Base-by-base conservation (phyloP, 2,329 filamentous ascomycete genomes). In the Coniella vitis region DNA sequence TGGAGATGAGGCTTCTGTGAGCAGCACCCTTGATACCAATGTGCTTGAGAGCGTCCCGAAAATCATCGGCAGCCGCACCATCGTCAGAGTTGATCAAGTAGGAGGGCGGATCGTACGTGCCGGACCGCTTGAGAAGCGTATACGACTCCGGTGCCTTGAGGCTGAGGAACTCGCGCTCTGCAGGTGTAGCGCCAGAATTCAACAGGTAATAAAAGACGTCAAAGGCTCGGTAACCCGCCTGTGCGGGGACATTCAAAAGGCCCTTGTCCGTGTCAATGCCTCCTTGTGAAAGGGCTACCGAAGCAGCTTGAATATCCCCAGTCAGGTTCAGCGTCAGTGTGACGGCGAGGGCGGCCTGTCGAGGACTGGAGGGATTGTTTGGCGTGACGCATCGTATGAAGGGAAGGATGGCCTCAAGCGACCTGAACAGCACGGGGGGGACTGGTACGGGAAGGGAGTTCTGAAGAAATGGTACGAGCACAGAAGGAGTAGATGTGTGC, bases 131-230 rank as follows among this genome's bases (percentile, higher is more conserved):
- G 16, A 98, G 74, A 1, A 98, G 72, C 5, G 81, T 69, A 64
- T 97, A 98, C 38, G 79, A 75, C 4, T 87, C 85, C 3, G 87
- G 80, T 8, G 82, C 74, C 67, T 89, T 86, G 25, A 98, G 76
- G 21, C 86, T 83, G 13, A 98, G 71, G 53, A 90, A 95, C 63
- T 97, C 91, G 48, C 89, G 78, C 69, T 98, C 93, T 2, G 89
- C 84, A 4, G 86, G 82, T 1, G 88, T 93, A 0, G 93, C 95
- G 1, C 87, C 86, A n/a, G 87, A 90, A 0, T 90, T 94, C 37
- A 97, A 76, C 1, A 98, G 80, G 60, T 96, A 97, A 70, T 98
- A 97, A 63, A 98, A 97, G 43, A 95, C 93, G 62, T 98, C 91
- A 58, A 98, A 98, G 3, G 91, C 93, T 54, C 93, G 84, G 66